Evolutionary conservation across 2,329 filamentous ascomycete species (phyloP).

Genomic region (Neurospora crassa): DNA sequence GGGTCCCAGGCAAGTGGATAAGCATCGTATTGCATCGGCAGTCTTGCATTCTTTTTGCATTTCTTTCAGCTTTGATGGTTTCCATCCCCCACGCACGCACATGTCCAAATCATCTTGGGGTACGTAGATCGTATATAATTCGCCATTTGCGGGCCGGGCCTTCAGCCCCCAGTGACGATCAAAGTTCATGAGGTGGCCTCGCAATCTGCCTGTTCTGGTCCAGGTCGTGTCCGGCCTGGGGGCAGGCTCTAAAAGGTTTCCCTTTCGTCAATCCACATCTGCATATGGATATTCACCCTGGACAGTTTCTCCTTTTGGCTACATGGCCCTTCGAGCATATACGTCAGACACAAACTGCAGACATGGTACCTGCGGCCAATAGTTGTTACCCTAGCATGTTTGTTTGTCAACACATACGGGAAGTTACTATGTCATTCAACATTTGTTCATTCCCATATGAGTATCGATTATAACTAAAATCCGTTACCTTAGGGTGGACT

Average conservation of each 20-base stretch:
- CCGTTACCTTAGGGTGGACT: background rate
- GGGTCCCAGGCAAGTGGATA: background rate
- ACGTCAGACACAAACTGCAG: background rate
- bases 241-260: background rate
- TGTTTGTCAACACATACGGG: background rate
- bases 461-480: background rate
- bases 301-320: background rate
- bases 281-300: background rate
- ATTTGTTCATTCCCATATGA: background rate
- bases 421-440: background rate
- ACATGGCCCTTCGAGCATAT: background rate
- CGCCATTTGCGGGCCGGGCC: background rate
- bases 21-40: background rate
- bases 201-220: background rate
- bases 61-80: background rate
- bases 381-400: background rate
- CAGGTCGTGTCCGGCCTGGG: background rate
- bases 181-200: background rate
- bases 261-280: background rate
- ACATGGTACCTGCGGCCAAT: background rate
- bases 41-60: background rate
- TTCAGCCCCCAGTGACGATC: background rate
- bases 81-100: background rate
- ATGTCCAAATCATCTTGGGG: too few species aligned
- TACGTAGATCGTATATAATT: background rate